Conservation (phyloP, 352 stramenopile genomes). For the Blastocystis sp. region DNA sequence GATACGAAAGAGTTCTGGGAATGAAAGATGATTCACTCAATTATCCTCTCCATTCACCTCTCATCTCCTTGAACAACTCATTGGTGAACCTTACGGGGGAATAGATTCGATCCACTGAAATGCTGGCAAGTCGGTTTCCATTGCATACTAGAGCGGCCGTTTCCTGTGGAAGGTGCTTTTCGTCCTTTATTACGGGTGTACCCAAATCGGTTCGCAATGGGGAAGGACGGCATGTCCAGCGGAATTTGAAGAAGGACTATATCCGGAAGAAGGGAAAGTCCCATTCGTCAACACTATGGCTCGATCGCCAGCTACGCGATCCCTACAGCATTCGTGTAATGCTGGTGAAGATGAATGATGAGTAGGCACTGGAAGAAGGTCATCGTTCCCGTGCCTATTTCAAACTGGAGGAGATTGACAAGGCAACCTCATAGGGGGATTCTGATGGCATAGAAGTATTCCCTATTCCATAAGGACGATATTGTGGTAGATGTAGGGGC, state of each 20-base stretch:
- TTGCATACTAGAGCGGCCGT: no score
- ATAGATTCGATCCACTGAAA: no score
- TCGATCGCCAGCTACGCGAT: constrained; percentile 44
- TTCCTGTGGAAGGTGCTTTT: neutral
- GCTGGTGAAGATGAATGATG: neutral
- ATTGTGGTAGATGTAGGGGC: constrained; percentile 27
- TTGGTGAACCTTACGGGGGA: no score
- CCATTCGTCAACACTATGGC: constrained; percentile 45
- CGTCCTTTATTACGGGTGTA: constrained; percentile 20
- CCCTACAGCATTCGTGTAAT: constrained; percentile 28
- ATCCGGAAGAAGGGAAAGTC: constrained; percentile 44
- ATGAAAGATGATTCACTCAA: no score
- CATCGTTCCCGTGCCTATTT: constrained; percentile 47
- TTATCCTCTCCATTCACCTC: no score
- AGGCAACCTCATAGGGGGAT: neutral
- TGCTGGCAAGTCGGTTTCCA: no score
- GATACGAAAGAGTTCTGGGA: no score
- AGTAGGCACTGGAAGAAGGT: constrained; percentile 56
- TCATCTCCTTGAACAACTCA: no score
- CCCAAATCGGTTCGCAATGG: constrained; percentile 41
- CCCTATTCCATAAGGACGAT: constrained; percentile 1
- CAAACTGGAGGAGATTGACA: constrained; percentile 58
- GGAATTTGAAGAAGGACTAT: constrained; percentile 39
- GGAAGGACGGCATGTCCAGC: neutral
- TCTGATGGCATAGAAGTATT: constrained; percentile 6